These are phyloP conservation scores for Erodium texanum DNA, from an alignment of 441 rosid genomes.

Conservation along the genomic window DNA sequence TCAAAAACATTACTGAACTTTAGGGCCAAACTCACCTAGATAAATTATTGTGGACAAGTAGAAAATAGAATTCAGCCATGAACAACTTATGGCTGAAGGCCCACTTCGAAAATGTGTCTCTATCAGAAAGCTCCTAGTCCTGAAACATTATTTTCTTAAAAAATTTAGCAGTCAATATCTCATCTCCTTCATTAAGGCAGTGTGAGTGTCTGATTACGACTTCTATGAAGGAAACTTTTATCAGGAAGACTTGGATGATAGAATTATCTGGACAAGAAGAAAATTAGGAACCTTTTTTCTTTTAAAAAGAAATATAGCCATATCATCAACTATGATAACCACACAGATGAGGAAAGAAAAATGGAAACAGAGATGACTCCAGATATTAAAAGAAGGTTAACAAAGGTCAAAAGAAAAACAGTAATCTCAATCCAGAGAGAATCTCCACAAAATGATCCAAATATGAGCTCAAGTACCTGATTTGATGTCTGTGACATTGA, in stretches of 20 bases:
- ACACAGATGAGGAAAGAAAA: background rate
- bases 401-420: background rate
- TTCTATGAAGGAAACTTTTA: background rate
- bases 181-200: background rate
- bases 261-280: background rate
- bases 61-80: background rate
- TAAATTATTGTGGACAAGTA: background rate
- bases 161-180: background rate
- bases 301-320: background rate
- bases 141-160: background rate
- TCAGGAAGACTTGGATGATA: background rate
- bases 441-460: background rate
- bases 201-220: background rate
- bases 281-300: background rate
- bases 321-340: conserved; percentile 1
- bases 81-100: background rate
- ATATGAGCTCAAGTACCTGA: conserved; percentile 38
- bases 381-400: background rate
- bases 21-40: background rate
- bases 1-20: background rate
- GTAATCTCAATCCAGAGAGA: background rate
- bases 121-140: background rate
- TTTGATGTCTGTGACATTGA: conserved; percentile 43
- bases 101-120: background rate
- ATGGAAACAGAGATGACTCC: background rate